Conservation (phyloP, 2,329 filamentous ascomycete genomes). For the Ophiocordyceps camponoti-saundersi region DNA sequence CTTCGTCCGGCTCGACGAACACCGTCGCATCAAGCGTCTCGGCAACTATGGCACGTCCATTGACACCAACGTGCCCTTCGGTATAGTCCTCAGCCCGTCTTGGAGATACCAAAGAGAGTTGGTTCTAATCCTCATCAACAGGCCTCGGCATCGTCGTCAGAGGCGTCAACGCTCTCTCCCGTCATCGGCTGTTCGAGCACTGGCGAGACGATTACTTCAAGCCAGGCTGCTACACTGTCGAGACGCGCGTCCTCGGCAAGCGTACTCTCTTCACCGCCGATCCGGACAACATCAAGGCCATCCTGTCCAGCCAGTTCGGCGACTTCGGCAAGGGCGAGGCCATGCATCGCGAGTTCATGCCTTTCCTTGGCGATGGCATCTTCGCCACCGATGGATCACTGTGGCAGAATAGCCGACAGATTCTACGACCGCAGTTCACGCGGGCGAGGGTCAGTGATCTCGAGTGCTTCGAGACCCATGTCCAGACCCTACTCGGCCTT, state of each 20-base stretch:
- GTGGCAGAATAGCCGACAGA: conserved; percentile 68
- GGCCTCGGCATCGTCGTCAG: conserved; percentile 47
- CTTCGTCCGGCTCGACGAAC: conserved; percentile 20
- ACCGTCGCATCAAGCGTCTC: conserved; percentile 26
- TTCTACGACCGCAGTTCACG: conserved; percentile 76
- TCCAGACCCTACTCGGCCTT: conserved; percentile 53
- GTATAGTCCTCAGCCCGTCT: conserved; percentile 15
- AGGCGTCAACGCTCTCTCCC: conserved; percentile 33
- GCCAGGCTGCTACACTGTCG: conserved; percentile 35
- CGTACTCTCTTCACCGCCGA: conserved; percentile 65
- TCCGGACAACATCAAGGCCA: conserved; percentile 77
- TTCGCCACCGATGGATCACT: conserved; percentile 62
- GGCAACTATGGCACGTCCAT: conserved; percentile 23
- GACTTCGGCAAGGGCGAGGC: conserved; percentile 68
- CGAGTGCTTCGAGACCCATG: conserved; percentile 64
- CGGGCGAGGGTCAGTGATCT: conserved; percentile 72
- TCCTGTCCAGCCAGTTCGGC: conserved; percentile 66
- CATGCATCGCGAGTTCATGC: conserved; percentile 61
- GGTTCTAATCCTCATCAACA: neutral
- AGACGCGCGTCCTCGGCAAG: conserved; percentile 34
- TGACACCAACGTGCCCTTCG: conserved; percentile 23
- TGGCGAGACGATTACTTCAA: conserved; percentile 39
- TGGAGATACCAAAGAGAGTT: too few species aligned
- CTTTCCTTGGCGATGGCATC: conserved; percentile 58
- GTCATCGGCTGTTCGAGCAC: conserved; percentile 39